Conservation (phyloP, 208 protist species). For the Strigomonas oncopelti region DNA sequence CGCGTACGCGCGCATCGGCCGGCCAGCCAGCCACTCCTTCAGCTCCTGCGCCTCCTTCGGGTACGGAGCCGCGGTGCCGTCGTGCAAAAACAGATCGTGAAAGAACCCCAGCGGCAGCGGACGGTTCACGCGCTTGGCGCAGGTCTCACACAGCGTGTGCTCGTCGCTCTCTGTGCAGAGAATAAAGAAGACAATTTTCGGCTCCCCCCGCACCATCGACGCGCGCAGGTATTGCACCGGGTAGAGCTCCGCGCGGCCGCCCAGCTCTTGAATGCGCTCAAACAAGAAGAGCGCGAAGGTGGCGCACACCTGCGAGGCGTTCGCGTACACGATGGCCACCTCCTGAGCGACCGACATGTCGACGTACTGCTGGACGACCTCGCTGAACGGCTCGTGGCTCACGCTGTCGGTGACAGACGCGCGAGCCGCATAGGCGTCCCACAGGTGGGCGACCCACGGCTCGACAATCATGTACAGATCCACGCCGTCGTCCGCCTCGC, state of each 20-base stretch:
- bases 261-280: conserved; percentile 45
- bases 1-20: conserved; percentile 21
- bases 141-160: conserved; percentile 25
- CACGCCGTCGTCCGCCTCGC: conserved; percentile 72
- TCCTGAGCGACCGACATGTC: conserved; percentile 38
- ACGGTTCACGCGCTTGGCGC: conserved; percentile 10
- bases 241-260: conserved; percentile 38
- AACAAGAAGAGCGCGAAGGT: conserved; percentile 35
- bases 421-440: conserved; percentile 17
- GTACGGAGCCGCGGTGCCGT: neutral
- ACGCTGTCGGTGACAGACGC: conserved; percentile 2
- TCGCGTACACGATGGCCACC: conserved; percentile 47
- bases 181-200: conserved; percentile 40
- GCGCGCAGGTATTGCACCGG: conserved; percentile 40
- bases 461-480: conserved; percentile 68
- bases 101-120: conserved; percentile 27
- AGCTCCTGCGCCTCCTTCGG: conserved; percentile 14
- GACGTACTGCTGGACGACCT: conserved; percentile 9
- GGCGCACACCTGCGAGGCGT: conserved; percentile 34
- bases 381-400: conserved; percentile 5
- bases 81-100: conserved; percentile 14
- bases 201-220: conserved; percentile 7
- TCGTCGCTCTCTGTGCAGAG: conserved; percentile 30
- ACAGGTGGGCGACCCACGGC: conserved; percentile 51
- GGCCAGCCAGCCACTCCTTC: conserved; percentile 25